phyloP scores from a whole-genome alignment of 768 basidiomycete species.

The Lentinula edodes region DNA sequence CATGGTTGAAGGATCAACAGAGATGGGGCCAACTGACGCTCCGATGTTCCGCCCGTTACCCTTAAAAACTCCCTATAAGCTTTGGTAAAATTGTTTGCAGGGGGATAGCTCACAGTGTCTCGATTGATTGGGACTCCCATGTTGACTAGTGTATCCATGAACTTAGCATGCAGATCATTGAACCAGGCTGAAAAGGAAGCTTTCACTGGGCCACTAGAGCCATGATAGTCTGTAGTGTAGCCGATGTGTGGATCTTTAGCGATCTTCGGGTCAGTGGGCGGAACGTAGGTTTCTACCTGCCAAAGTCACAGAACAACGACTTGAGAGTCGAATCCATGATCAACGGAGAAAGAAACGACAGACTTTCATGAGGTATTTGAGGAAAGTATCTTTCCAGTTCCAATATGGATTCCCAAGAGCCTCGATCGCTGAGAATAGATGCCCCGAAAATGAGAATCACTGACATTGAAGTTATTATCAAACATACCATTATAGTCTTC shows the following conservation, averaged over 20 bases:
- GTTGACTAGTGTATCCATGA: not conserved
- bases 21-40: not conserved
- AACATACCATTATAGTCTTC: not conserved
- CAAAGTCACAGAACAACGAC: not conserved
- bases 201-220: not conserved
- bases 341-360: not conserved
- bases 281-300: not conserved
- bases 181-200: not conserved
- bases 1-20: not conserved
- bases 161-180: not conserved
- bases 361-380: not conserved
- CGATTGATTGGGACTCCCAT: not conserved
- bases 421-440: not conserved
- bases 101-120: not conserved
- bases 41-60: not conserved
- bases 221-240: not conserved
- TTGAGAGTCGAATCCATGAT: not conserved
- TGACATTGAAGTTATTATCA: not conserved
- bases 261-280: not conserved
- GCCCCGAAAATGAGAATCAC: not conserved
- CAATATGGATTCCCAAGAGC: not conserved
- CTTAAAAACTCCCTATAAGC: not conserved
- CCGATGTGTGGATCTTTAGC: not conserved
- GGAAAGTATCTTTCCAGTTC: not conserved
- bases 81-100: not conserved